Evolutionary conservation across 2,329 filamentous ascomycete genomes (phyloP).

Genomic region (Aspergillus thermomutatus): DNA sequence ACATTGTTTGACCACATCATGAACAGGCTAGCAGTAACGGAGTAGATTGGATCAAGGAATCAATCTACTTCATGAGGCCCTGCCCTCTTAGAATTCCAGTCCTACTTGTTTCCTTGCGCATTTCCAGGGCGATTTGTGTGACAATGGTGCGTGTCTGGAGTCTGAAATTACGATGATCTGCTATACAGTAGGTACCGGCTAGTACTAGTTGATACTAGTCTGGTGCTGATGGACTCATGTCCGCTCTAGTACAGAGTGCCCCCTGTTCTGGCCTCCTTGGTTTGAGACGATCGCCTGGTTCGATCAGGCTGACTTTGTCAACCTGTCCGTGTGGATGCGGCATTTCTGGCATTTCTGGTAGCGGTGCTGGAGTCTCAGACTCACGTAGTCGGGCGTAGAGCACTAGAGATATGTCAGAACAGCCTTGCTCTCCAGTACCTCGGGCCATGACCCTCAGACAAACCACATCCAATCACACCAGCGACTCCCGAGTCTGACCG

Average conservation of each 20-base stretch:
- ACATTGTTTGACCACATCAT: slow-evolving; percentile 9
- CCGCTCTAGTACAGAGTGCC: slow-evolving; percentile 5
- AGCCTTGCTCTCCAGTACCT: not conserved
- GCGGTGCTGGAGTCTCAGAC: too few relatives aligned
- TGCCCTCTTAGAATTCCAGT: not conserved
- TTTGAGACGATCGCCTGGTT: slow-evolving; percentile 5
- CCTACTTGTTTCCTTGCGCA: not conserved
- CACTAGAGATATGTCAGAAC: not conserved
- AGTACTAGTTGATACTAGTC: slow-evolving; percentile 18
- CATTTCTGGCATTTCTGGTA: slow-evolving; percentile 2
- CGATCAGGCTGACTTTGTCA: not conserved
- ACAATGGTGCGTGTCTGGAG: not conserved
- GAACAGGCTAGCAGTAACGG: too few relatives aligned
- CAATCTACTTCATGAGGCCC: not conserved
- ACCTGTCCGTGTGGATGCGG: slow-evolving; percentile 7
- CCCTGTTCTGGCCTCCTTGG: slow-evolving; percentile 11
- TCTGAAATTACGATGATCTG: slow-evolving; percentile 16
- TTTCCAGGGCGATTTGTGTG: not conserved
- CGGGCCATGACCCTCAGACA: not conserved
- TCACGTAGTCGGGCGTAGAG: too few relatives aligned
- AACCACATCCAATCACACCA: not conserved
- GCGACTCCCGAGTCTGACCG: not conserved
- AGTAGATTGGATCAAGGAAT: too few relatives aligned
- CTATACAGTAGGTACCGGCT: slow-evolving; percentile 11
- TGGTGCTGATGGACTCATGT: slow-evolving; percentile 11